These are phyloP conservation scores for Phyllosticta citriasiana DNA, from an alignment of 2,329 filamentous ascomycete genomes.

Conservation along the genomic window DNA sequence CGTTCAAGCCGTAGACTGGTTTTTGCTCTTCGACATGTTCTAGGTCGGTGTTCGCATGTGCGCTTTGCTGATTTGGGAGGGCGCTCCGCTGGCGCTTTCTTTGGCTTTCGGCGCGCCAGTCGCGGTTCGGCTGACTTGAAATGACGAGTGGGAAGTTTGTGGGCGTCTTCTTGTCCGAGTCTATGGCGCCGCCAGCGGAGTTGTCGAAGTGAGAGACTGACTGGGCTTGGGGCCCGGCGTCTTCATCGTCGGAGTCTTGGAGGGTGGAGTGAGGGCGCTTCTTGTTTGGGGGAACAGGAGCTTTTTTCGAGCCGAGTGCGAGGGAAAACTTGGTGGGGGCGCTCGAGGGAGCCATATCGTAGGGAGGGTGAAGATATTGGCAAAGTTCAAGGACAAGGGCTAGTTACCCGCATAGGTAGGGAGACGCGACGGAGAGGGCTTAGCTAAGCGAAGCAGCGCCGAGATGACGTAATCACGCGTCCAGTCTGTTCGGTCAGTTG, in stretches of 20 bases:
- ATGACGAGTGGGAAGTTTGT: constrained; percentile 46
- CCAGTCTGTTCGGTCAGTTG: too few relatives aligned
- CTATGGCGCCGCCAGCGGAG: constrained; percentile 39
- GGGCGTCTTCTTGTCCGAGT: constrained; percentile 21
- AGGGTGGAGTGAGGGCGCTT: constrained; percentile 34
- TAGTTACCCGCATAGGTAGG: neutral
- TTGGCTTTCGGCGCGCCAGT: constrained; percentile 49
- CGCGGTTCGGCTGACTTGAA: constrained; percentile 46
- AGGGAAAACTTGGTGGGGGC: constrained; percentile 6
- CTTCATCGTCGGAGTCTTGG: constrained; percentile 51
- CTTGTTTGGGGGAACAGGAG: constrained; percentile 18
- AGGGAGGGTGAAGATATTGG: too few relatives aligned
- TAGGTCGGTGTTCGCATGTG: constrained; percentile 22
- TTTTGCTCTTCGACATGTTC: constrained; percentile 31
- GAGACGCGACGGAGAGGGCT: neutral
- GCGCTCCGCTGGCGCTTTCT: constrained; percentile 44
- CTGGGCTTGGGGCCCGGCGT: constrained; percentile 32
- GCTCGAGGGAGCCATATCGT: constrained; percentile 1
- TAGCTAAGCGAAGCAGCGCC: neutral
- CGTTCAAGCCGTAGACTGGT: constrained; percentile 45
- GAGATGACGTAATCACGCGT: neutral
- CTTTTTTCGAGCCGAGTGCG: constrained; percentile 7
- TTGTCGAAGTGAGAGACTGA: constrained; percentile 47
- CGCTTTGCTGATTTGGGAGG: constrained; percentile 39
- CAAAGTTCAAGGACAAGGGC: too few relatives aligned